Conservation (phyloP, 169 alveolate genomes). For the Cryptosporidium muris region DNA sequence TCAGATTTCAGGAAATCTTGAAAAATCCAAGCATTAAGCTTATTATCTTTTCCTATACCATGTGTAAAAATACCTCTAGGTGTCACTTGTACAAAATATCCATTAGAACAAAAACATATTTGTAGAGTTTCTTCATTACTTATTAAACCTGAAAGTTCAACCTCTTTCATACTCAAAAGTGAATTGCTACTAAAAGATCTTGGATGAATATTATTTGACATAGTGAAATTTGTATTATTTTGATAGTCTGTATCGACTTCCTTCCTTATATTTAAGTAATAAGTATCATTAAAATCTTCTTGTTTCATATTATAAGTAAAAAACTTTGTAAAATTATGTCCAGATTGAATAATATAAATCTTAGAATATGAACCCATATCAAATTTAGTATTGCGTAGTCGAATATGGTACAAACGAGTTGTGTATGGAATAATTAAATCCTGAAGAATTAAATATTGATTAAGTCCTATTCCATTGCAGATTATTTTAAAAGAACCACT, state of each 20-base stretch:
- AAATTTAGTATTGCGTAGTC: no score
- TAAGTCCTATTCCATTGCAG: conserved; percentile 39
- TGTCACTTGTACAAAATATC: conserved; percentile 32
- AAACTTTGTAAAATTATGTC: no score
- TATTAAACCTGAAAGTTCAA: conserved; percentile 26
- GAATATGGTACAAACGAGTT: no score
- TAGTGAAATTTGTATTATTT: conserved; percentile 1
- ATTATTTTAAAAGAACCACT: conserved; percentile 37
- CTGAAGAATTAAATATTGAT: background rate
- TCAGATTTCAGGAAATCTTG: no score
- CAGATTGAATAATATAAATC: no score
- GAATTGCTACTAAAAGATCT: background rate
- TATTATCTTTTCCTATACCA: background rate
- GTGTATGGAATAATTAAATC: no score
- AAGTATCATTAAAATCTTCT: no score
- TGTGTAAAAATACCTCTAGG: conserved; percentile 13
- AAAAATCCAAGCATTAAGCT: no score
- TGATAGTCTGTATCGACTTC: background rate
- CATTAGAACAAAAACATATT: background rate
- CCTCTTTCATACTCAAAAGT: conserved; percentile 9
- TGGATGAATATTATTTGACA: background rate
- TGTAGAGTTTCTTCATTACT: conserved; percentile 34
- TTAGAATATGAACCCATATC: no score
- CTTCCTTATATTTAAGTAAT: background rate
- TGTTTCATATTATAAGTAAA: no score